These are phyloP conservation scores for Dactylellina parvicollis DNA, from an alignment of 2,329 filamentous ascomycete genomes.

Conservation along the genomic window DNA sequence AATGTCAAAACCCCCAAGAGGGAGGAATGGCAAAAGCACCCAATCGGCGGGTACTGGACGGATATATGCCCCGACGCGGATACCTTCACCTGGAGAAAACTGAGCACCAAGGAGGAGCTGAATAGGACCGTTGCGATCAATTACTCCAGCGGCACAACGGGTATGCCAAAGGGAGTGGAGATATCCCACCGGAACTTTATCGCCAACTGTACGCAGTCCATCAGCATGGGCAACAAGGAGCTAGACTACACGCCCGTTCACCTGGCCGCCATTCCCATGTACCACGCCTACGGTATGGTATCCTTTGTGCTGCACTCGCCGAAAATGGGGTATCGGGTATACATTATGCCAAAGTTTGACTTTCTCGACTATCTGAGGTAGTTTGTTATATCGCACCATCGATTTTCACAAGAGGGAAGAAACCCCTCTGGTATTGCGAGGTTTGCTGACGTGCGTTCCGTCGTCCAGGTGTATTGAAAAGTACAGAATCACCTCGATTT, in stretches of 20 bases:
- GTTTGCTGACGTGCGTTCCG: background rate
- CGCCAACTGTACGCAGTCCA: slow-evolving; percentile 73
- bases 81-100: slow-evolving; percentile 72
- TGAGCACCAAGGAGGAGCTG: slow-evolving; percentile 64
- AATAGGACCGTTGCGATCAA: slow-evolving; percentile 75
- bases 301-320: slow-evolving; percentile 72
- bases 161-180: slow-evolving; percentile 83
- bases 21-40: slow-evolving; percentile 60
- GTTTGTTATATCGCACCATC: background rate
- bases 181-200: slow-evolving; percentile 82
- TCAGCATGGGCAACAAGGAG: slow-evolving; percentile 63
- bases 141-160: slow-evolving; percentile 82
- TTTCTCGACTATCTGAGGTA: slow-evolving; percentile 75
- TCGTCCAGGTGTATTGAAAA: slow-evolving; percentile 67
- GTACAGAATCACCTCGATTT: slow-evolving; percentile 74
- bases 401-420: too few species aligned
- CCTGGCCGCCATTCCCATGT: slow-evolving; percentile 73
- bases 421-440: too few species aligned
- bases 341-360: slow-evolving; percentile 82
- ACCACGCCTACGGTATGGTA: slow-evolving; percentile 75
- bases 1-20: slow-evolving; percentile 35
- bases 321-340: slow-evolving; percentile 72
- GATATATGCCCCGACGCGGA: slow-evolving; percentile 69
- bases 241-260: slow-evolving; percentile 59
- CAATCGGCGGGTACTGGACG: slow-evolving; percentile 70